Conservation (phyloP, 495 filamentous ascomycete genomes). For the Melanomma pulvis-pyrius region DNA sequence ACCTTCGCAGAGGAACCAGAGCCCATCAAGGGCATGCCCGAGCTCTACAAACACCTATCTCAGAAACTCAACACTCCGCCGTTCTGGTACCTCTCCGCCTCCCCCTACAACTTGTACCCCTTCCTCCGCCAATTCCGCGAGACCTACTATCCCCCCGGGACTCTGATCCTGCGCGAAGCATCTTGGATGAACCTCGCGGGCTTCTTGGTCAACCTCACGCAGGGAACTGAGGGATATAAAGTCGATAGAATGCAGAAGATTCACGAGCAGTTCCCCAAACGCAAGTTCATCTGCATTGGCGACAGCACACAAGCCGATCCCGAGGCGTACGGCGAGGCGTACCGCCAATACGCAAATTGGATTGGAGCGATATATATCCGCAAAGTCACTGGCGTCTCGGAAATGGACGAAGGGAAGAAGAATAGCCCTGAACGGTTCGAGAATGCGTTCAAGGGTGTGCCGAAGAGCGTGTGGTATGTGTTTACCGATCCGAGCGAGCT, state of each 20-base stretch:
- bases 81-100: slow-evolving; percentile 93
- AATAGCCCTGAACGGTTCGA: slow-evolving; percentile 77
- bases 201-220: slow-evolving; percentile 76
- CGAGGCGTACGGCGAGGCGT: slow-evolving; percentile 82
- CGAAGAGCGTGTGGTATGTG: slow-evolving; percentile 71
- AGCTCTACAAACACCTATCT: slow-evolving; percentile 71
- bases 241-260: slow-evolving; percentile 77
- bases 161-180: slow-evolving; percentile 80
- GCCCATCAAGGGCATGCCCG: slow-evolving; percentile 78
- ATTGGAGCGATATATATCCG: slow-evolving; percentile 80
- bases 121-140: slow-evolving; percentile 78
- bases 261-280: slow-evolving; percentile 70
- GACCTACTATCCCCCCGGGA: slow-evolving; percentile 71
- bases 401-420: slow-evolving; percentile 67
- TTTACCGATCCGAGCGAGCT: slow-evolving; percentile 76
- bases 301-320: slow-evolving; percentile 92
- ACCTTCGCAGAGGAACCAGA: slow-evolving; percentile 78
- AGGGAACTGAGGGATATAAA: slow-evolving; percentile 87
- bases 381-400: slow-evolving; percentile 75
- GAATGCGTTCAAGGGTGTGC: slow-evolving; percentile 77
- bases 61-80: slow-evolving; percentile 60
- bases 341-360: slow-evolving; percentile 66
- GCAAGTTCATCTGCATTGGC: slow-evolving; percentile 81
- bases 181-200: slow-evolving; percentile 84
- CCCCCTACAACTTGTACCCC: slow-evolving; percentile 90